These are phyloP conservation scores for Colletotrichum sp. DNA, from an alignment of 2,329 filamentous ascomycete species.

Conservation along the genomic window DNA sequence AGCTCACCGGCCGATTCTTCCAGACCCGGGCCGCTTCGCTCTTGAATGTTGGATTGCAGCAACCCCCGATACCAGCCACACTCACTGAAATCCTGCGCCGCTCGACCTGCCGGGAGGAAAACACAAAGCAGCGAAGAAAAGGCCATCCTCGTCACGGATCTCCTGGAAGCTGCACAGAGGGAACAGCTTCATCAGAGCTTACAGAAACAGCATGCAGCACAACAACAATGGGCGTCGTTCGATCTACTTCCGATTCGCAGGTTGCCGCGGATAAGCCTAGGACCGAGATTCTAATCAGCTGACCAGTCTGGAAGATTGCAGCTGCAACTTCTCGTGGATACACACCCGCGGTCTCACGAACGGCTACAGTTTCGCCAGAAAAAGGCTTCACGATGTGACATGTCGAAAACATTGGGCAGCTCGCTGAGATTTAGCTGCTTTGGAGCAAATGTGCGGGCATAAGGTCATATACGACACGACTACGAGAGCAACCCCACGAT, in stretches of 20 bases:
- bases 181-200: neutral
- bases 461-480: rapidly evolving
- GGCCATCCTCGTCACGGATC: no score
- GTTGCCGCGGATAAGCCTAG: neutral
- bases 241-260: neutral
- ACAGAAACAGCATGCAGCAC: no score
- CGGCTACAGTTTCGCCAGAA: neutral
- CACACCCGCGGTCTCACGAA: neutral
- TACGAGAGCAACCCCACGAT: rapidly evolving
- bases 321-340: neutral
- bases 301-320: neutral
- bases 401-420: neutral
- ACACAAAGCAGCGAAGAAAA: no score
- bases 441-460: neutral
- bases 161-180: no score
- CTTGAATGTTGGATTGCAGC: neutral
- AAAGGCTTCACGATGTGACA: neutral
- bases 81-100: neutral
- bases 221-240: no score
- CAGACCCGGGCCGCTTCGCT: rapidly evolving
- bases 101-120: neutral
- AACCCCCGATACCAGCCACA: neutral
- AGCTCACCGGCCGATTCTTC: neutral
- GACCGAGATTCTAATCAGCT: rapidly evolving
- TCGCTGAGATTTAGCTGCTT: neutral